Percentiles rank a stretch among this genome's conserved stretches.
phyloP scores from a whole-genome alignment of 2,329 filamentous ascomycete species.

The Cladophialophora psammophila region DNA sequence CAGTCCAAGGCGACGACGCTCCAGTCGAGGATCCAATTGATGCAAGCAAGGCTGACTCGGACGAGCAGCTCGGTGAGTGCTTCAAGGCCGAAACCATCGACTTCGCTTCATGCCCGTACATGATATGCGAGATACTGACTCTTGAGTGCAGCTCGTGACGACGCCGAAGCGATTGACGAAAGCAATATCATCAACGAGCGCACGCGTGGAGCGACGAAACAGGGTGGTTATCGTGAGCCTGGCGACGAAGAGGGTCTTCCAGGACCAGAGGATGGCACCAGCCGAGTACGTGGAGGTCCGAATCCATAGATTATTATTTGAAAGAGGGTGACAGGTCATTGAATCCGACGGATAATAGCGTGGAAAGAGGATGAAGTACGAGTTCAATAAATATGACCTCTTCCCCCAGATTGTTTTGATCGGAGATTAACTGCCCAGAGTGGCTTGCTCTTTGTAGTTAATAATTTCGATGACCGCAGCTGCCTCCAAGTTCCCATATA shows the following conservation, averaged over 20 bases:
- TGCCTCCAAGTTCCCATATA: background rate
- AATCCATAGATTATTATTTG: background rate
- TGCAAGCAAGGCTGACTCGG: constrained; percentile 54
- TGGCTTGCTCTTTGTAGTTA: background rate
- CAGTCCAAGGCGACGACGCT: constrained; percentile 57
- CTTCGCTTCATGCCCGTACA: background rate
- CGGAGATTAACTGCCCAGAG: background rate
- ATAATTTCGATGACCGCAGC: background rate
- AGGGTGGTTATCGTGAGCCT: constrained; percentile 59
- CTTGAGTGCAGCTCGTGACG: constrained; percentile 46
- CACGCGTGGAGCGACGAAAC: constrained; percentile 57
- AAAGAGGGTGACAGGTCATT: background rate
- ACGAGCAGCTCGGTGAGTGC: constrained; percentile 55
- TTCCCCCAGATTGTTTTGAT: background rate
- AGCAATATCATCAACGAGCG: constrained; percentile 57
- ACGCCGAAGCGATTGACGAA: constrained; percentile 58
- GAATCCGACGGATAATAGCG: background rate
- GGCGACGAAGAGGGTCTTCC: constrained; percentile 59
- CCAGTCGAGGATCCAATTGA: constrained; percentile 56
- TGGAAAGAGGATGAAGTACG: background rate
- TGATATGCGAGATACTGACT: constrained; percentile 2
- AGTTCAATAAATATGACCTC: background rate
- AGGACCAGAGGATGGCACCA: constrained; percentile 38
- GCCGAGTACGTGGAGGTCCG: constrained; percentile 24
- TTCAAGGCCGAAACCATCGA: background rate